Evolutionary conservation across 2,329 filamentous ascomycete species (phyloP).

Genomic region (Chaetomiaceae sp.): DNA sequence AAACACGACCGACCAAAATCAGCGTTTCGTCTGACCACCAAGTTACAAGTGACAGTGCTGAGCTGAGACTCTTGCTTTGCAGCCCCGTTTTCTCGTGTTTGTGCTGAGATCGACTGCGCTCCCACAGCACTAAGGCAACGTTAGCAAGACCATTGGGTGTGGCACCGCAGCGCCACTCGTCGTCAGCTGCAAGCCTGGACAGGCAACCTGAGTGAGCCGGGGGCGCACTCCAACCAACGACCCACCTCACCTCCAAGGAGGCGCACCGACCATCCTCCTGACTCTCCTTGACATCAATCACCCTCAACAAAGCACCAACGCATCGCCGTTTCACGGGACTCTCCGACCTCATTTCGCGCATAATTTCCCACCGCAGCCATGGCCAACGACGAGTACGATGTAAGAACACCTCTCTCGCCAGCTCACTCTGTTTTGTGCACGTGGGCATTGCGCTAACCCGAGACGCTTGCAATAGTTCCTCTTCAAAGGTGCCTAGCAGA

Average conservation of each 20-base stretch:
- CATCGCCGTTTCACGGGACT: constrained; percentile 24
- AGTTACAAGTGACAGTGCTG: too few relatives aligned
- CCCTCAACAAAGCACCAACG: constrained; percentile 23
- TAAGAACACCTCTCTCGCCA: constrained; percentile 45
- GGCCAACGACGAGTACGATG: constrained; percentile 99
- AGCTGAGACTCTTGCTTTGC: too few relatives aligned
- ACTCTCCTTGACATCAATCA: constrained; percentile 25
- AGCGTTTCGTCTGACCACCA: too few relatives aligned
- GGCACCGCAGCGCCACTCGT: constrained; percentile 16
- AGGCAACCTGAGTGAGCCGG: too few relatives aligned
- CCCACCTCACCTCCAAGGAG: constrained; percentile 25
- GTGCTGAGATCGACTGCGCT: too few relatives aligned
- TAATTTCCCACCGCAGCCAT: constrained; percentile 52
- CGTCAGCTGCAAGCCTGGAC: constrained; percentile 21
- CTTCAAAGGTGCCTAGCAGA: constrained; percentile 74
- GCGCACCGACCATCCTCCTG: constrained; percentile 28
- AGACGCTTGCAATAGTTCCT: constrained; percentile 68
- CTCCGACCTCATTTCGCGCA: constrained; percentile 26
- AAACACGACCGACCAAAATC: too few relatives aligned
- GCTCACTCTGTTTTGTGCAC: constrained; percentile 20
- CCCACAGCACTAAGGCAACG: too few relatives aligned
- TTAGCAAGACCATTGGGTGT: too few relatives aligned
- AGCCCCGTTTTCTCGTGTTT: neutral
- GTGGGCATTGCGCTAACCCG: constrained; percentile 28
- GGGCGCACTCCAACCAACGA: constrained; percentile 21